These are phyloP conservation scores for Pyrrhoderma lamaoense DNA, from an alignment of 1,284 basidiomycete species.

Conservation along the genomic window DNA sequence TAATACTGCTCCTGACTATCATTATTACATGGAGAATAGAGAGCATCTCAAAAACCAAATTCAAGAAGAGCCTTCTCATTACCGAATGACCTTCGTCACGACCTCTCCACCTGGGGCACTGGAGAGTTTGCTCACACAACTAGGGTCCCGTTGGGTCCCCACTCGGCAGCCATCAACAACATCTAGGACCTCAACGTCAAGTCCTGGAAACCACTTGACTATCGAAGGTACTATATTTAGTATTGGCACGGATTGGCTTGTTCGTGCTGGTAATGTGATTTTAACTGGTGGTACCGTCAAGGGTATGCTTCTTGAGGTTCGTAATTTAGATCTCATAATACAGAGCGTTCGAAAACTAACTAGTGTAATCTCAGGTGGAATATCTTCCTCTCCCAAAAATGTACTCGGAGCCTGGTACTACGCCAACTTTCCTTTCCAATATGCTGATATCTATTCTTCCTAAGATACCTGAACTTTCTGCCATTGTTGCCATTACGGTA, in stretches of 20 bases:
- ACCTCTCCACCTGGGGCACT: slow-evolving; percentile 61
- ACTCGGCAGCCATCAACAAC: slow-evolving; percentile 47
- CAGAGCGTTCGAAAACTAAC: background rate
- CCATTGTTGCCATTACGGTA: slow-evolving; percentile 65
- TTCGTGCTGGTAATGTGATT: slow-evolving; percentile 70
- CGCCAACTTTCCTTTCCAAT: slow-evolving; percentile 64
- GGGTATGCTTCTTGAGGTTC: slow-evolving; percentile 73
- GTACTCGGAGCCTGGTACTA: slow-evolving; percentile 49
- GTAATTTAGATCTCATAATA: slow-evolving; percentile 17
- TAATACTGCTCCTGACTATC: slow-evolving; percentile 48
- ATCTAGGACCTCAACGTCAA: slow-evolving; percentile 37
- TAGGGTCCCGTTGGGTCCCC: slow-evolving; percentile 66
- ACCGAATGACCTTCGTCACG: slow-evolving; percentile 66
- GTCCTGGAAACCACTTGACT: slow-evolving; percentile 51
- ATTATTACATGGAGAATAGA: too few species aligned
- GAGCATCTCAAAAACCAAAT: slow-evolving; percentile 5
- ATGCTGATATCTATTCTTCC: slow-evolving; percentile 66
- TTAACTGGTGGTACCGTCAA: slow-evolving; percentile 64
- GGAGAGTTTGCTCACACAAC: slow-evolving; percentile 61
- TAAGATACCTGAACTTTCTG: slow-evolving; percentile 52
- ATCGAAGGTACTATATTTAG: slow-evolving; percentile 64
- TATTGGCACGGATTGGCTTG: slow-evolving; percentile 73
- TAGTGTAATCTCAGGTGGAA: slow-evolving; percentile 45
- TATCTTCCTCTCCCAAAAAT: slow-evolving; percentile 66
- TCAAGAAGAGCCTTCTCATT: slow-evolving; percentile 50